phyloP scores from a whole-genome alignment of 106 monocot species.

The Vanilla planifolia region DNA sequence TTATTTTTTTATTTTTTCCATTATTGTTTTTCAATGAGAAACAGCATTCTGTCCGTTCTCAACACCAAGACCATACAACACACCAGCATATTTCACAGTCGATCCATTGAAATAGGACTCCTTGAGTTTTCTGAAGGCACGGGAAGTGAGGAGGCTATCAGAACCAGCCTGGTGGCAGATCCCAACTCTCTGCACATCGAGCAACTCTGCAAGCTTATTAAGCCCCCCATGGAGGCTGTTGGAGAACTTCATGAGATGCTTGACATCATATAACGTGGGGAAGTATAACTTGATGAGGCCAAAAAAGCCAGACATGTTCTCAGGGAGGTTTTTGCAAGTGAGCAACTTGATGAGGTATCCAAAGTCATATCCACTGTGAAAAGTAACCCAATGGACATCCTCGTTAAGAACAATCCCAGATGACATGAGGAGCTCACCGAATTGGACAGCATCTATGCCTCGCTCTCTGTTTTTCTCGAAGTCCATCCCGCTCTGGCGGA shows the following conservation, averaged over 20 bases:
- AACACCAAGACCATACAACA: slow-evolving; percentile 21
- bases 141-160: slow-evolving; percentile 27
- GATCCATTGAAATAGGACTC: slow-evolving; percentile 25
- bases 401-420: slow-evolving; percentile 52
- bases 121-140: slow-evolving; percentile 27
- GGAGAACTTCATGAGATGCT: slow-evolving; percentile 38
- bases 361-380: slow-evolving; percentile 49
- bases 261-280: slow-evolving; percentile 24
- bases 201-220: slow-evolving; percentile 29
- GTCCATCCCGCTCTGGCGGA: slow-evolving; percentile 38
- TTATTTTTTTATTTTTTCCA: not conserved
- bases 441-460: slow-evolving; percentile 27
- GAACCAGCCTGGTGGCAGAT: slow-evolving; percentile 33
- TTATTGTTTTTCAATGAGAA: slow-evolving; percentile 17
- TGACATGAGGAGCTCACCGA: slow-evolving; percentile 54
- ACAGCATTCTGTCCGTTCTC: slow-evolving; percentile 17
- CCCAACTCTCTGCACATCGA: slow-evolving; percentile 33
- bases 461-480: slow-evolving; percentile 30
- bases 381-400: slow-evolving; percentile 41
- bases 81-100: slow-evolving; percentile 21
- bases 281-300: slow-evolving; percentile 28
- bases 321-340: slow-evolving; percentile 33
- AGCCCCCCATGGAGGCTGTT: slow-evolving; percentile 30
- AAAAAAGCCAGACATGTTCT: slow-evolving; percentile 31
- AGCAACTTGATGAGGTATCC: slow-evolving; percentile 47